These are phyloP conservation scores for Westerdykella ornata DNA, from an alignment of 2,329 filamentous ascomycete species.

Conservation along the genomic window DNA sequence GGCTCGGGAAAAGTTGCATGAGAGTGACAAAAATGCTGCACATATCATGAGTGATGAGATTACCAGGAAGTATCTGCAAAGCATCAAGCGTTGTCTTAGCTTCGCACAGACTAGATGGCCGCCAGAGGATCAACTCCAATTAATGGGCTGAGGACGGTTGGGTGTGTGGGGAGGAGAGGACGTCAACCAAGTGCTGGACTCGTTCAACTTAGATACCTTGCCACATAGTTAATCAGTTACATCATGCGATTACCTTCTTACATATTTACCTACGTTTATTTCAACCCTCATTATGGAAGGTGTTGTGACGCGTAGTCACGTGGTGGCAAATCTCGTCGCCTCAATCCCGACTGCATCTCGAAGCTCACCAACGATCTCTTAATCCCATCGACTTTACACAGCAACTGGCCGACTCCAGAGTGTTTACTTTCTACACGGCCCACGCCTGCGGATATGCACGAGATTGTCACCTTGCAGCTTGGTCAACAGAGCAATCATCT, in stretches of 20 bases:
- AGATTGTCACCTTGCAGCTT: constrained; percentile 89
- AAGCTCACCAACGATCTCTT: too few species aligned
- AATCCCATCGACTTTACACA: too few species aligned
- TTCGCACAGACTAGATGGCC: constrained; percentile 97
- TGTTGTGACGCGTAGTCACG: constrained; percentile 17
- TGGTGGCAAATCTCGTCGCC: constrained; percentile 13
- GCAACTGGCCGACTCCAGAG: too few species aligned
- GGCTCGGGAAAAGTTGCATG: constrained; percentile 88
- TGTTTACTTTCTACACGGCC: neutral
- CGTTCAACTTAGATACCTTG: neutral
- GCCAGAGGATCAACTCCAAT: constrained; percentile 80
- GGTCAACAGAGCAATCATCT: constrained; percentile 90
- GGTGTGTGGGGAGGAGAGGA: neutral
- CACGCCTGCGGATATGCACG: constrained; percentile 60
- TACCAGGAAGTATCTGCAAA: constrained; percentile 92
- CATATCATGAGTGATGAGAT: constrained; percentile 97
- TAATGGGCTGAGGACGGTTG: constrained; percentile 66
- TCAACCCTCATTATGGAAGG: neutral
- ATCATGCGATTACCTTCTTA: neutral
- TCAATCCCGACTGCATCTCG: too few species aligned
- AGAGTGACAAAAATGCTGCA: constrained; percentile 66
- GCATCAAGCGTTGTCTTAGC: constrained; percentile 92
- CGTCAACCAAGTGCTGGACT: neutral
- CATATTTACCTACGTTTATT: neutral
- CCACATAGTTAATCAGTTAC: neutral